Base-by-base conservation (phyloP, 2,329 filamentous ascomycete species). In the Akanthomyces dipterigenus region DNA sequence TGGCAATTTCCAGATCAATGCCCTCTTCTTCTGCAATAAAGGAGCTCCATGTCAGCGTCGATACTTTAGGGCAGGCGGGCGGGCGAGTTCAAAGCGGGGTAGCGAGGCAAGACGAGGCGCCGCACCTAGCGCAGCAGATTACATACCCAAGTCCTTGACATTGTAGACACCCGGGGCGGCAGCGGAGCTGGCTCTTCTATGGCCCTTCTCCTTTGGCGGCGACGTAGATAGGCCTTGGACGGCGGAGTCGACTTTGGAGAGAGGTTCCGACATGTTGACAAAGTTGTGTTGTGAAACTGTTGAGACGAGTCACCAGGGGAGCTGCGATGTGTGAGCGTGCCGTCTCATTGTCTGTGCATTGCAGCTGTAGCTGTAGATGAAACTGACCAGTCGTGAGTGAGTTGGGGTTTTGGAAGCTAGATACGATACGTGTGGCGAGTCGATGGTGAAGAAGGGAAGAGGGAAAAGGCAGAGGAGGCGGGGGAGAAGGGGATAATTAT, bases 181-280 rank as follows among this genome's bases (percentile, higher is more conserved):
- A 61, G 82, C 85, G 61, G 90, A 93, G 75, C 90, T 92, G 65
- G 81, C 79, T 77, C 91, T 85, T 69, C 88, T 83, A 72, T 88
- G 83, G 66, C 77, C 77, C 72, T 83, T 84, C 74, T 91, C 87
- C 72, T 87, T 84, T 63, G 83, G 80, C 38, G 88, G 83, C 63
- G 87, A 87, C 70, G 84, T 82, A 67, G 85, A 83, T 70, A 93
- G 77, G 76, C 91, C 90, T 73, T 91, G 87, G 72, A 96, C 86
- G 80, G 91, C 91, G 63, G 93, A 96, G 78, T 97, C 93, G 80
- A 96, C 87, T 82, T 96, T 96, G 77, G 84, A 83, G 73, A 96
- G 85, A 70, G 88, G 84, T 75, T 76, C 74, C 65, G 73, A 69
- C 74, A 76, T 76, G 69, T 60, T 72, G 65, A 62, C 48, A 63